Base-by-base conservation (phyloP, 352 stramenopile species). In the Phytophthora podocarpi region DNA sequence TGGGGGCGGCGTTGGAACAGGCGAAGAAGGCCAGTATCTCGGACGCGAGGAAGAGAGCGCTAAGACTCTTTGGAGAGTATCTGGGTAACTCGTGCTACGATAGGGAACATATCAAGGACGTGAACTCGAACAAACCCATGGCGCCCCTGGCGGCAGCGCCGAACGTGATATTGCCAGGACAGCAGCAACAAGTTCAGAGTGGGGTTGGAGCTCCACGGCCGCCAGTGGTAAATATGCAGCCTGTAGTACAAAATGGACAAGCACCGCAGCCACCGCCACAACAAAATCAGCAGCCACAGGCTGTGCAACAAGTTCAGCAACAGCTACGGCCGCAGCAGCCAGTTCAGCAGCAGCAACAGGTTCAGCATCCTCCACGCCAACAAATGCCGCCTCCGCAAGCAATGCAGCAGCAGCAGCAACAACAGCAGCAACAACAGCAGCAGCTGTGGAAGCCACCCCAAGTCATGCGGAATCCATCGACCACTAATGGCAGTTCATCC, bases 21-120 rank as follows among this genome's bases (percentile, higher is more conserved):
- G 80, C 87, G 6, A 96, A 96, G 54, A 96, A 96, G 72, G 80
- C 87, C 23, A 94, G 85, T 52, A 90, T 96, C 26, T 96, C 87
- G 5, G 87, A 96, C 64, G 87, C 82, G 1, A 69, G 87, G 15
- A 96, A 96, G 60, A 73, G 87, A 31, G 82, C 85, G 6, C 56
- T 96, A 27, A 76, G 87, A 6, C 59, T 96, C 3, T 96, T 96
- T 73, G 87, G 87, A 28, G 87, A 96, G 59, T 93, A 91, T 45
- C 46, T 96, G 7, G 87, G 87, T 11, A 96, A 96, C 41, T 96
- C 87, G 16, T 94, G 85, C 70, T 96, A 96, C 42, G 87, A 96
- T 39, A 77, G 78, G n/a, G 84, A 95, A 42, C 84, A 93, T 23
- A 93, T 93, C 40, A 86, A 86, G 32, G 85, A 90, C 26, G 85